phyloP scores from a whole-genome alignment of 805 yeast species.

The Wickerhamiella domercqiae region DNA sequence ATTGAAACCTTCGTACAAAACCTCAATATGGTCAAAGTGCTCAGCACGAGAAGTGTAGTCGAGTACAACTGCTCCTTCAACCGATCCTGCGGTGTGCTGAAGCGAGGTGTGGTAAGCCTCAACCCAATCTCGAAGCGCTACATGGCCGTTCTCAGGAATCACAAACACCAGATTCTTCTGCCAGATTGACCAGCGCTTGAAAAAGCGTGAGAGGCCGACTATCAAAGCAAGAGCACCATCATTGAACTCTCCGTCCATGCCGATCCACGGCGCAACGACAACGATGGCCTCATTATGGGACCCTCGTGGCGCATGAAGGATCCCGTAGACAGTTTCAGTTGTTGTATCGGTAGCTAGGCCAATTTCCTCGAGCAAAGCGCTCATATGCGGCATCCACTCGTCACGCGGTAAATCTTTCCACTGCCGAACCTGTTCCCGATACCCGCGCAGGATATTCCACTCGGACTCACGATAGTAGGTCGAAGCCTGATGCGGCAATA shows the following conservation, averaged over 20 bases:
- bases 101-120: constrained; percentile 78
- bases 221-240: constrained; percentile 68
- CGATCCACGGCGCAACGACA: constrained; percentile 74
- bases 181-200: constrained; percentile 83
- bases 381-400: constrained; percentile 29
- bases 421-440: constrained; percentile 41
- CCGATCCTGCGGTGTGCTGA: constrained; percentile 82
- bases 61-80: constrained; percentile 76
- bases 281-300: constrained; percentile 95
- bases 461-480: constrained; percentile 86
- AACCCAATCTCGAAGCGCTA: constrained; percentile 73
- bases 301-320: constrained; percentile 85
- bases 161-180: constrained; percentile 84
- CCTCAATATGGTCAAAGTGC: constrained; percentile 55
- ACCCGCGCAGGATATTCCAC: constrained; percentile 85
- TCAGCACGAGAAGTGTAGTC: constrained; percentile 61
- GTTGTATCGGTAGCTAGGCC: constrained; percentile 45
- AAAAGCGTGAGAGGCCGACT: constrained; percentile 61
- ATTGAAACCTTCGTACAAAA: constrained; percentile 74
- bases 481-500: constrained; percentile 92
- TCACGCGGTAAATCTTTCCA: constrained; percentile 24
- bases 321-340: constrained; percentile 38
- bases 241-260: constrained; percentile 48
- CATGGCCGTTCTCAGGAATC: constrained; percentile 55
- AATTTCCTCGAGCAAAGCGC: constrained; percentile 47